Conservation (phyloP, 768 basidiomycete genomes). For the Amanita jacksonii region DNA sequence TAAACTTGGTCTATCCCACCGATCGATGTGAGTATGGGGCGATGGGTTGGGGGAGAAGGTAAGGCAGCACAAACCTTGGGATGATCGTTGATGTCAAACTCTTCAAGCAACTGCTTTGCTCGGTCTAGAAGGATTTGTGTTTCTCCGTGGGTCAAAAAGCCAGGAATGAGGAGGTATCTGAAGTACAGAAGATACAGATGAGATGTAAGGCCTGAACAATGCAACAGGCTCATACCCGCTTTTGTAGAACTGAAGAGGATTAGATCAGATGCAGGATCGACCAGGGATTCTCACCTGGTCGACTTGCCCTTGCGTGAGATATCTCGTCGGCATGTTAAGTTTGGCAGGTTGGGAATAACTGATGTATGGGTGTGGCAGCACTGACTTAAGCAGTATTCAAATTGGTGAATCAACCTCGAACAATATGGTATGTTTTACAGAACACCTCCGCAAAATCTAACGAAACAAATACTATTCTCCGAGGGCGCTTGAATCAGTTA, state of each 20-base stretch:
- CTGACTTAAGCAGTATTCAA: background rate
- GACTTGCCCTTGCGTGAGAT: constrained; percentile 9
- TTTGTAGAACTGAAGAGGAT: constrained; percentile 36
- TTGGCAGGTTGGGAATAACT: background rate
- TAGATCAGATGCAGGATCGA: background rate
- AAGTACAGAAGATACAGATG: background rate
- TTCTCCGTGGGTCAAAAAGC: constrained; percentile 56
- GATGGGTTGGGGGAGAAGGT: too few species aligned
- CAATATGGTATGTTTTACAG: background rate
- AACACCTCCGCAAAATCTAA: background rate
- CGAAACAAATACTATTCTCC: background rate
- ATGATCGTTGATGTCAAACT: constrained; percentile 70
- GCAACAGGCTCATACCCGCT: constrained; percentile 34
- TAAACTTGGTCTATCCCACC: constrained; percentile 87
- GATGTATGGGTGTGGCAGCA: background rate
- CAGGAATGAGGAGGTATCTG: constrained; percentile 74
- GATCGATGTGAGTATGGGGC: too few species aligned
- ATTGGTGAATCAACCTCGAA: background rate
- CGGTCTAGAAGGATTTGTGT: constrained; percentile 53
- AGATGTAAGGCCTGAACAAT: constrained; percentile 5
- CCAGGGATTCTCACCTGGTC: constrained; percentile 5
- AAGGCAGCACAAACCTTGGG: constrained; percentile 47
- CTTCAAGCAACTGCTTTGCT: constrained; percentile 67
- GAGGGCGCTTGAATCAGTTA: constrained; percentile 19
- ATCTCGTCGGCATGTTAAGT: constrained; percentile 3